phyloP scores from a whole-genome alignment of 2,329 filamentous ascomycete genomes.

The Aspergillus quadrilineatus region DNA sequence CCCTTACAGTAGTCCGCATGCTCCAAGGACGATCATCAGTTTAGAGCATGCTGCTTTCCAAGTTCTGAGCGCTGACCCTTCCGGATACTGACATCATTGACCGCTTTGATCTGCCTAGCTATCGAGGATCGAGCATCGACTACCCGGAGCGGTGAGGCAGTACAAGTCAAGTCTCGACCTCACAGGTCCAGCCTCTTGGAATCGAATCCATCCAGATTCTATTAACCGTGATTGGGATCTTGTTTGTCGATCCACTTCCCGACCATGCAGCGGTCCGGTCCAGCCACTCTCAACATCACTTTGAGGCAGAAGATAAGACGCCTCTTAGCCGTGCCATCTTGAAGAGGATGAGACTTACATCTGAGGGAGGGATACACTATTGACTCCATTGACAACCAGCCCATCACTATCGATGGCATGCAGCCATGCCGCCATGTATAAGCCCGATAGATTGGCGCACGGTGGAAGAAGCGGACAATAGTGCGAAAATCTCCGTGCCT shows the following conservation, averaged over 20 bases:
- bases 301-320: background rate
- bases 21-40: constrained; percentile 5
- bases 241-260: constrained; percentile 34
- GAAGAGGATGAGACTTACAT: background rate
- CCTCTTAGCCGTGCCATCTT: background rate
- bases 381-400: background rate
- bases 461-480: constrained; percentile 17
- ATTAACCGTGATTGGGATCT: constrained; percentile 12
- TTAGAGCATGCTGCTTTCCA: background rate
- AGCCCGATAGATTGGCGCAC: constrained; percentile 18
- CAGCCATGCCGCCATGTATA: constrained; percentile 7
- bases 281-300: constrained; percentile 20
- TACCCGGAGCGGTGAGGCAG: constrained; percentile 8
- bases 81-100: constrained; percentile 7
- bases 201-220: background rate
- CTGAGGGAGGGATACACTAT: constrained; percentile 2
- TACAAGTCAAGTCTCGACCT: constrained; percentile 2
- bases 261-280: constrained; percentile 40
- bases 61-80: background rate
- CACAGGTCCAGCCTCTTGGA: constrained; percentile 21
- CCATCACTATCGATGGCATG: constrained; percentile 12
- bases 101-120: constrained; percentile 12
- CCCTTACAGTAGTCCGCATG: constrained; percentile 1
- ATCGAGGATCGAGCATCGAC: background rate
- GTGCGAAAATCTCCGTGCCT: constrained; percentile 19